Base-by-base conservation (phyloP, 2,329 filamentous ascomycete genomes). In the Claviceps maximensis region DNA sequence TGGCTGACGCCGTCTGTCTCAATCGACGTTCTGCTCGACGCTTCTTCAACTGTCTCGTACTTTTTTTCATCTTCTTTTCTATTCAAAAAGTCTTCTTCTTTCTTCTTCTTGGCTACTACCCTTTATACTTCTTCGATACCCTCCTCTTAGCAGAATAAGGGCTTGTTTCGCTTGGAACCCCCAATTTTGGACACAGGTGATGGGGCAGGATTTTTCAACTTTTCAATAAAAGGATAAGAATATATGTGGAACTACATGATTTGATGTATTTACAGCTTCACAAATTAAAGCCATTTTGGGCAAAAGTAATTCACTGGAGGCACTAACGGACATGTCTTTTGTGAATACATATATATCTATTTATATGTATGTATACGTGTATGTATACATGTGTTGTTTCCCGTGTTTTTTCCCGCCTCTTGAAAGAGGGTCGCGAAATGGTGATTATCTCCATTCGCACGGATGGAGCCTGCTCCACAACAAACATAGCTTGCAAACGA, bases 81-180 rank as follows among this genome's bases (percentile, higher is more conserved):
- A 31, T 6, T 25, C 2, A 15, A 17, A 4, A 25, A 10, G 17
- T 9, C 17, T 42, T 12, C 25, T 41, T 31, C 29, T 4, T 36
- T 47, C 10, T 31, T 40, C 19, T 31, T 23, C 21, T 25, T 27
- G 23, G n/a, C 21, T 45, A 4, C 15, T 33, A 23, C n/a, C 31
- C 23, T 44, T 48, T 51, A 38, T 50, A 31, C 51, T 54, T 51
- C 44, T 49, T 60, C 55, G 58, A 60, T 61, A 60, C 58, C 58
- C 58, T 54, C 56, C 21, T 36, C 44, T 27, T 36, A 49, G n/a
- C 50, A 23, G 52, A 47, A 54, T 40, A 50, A 48, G 23, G 19
- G 47, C 50, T 47, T 13, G 12, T 27, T 49, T 44, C 36, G 42
- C 52, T 50, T 33, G 15, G 25, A 52, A n/a, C 31, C 13, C 17